These are phyloP conservation scores for Drechslerella coelobrocha DNA, from an alignment of 2,329 filamentous ascomycete genomes.

Conservation along the genomic window DNA sequence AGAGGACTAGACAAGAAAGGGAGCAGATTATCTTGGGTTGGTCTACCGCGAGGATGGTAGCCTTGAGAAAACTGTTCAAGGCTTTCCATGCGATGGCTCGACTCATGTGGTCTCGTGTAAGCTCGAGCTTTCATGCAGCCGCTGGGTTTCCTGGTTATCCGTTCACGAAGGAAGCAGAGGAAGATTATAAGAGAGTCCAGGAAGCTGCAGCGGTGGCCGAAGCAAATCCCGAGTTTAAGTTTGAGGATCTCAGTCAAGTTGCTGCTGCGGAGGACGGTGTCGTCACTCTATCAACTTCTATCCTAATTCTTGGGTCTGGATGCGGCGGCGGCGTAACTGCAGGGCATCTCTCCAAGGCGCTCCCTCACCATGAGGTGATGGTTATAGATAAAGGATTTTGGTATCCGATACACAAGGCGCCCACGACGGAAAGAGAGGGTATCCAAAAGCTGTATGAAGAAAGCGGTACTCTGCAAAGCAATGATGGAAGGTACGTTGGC, in stretches of 20 bases:
- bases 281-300: conserved; percentile 71
- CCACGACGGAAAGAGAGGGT: conserved; percentile 41
- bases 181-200: conserved; percentile 47
- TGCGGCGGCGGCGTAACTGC: conserved; percentile 83
- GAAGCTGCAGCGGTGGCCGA: conserved; percentile 59
- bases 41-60: conserved; percentile 63
- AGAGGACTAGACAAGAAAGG: conserved; percentile 68
- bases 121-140: conserved; percentile 62
- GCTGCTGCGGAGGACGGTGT: conserved; percentile 53
- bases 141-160: conserved; percentile 65
- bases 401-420: conserved; percentile 54
- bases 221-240: conserved; percentile 55
- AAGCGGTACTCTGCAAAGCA: conserved; percentile 21
- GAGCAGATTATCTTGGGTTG: conserved; percentile 70
- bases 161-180: conserved; percentile 61
- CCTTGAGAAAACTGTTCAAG: conserved; percentile 46
- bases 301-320: conserved; percentile 84
- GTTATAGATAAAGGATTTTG: conserved; percentile 85
- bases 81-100: conserved; percentile 41
- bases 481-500: conserved; percentile 41
- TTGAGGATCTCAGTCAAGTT: conserved; percentile 61
- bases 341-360: conserved; percentile 77
- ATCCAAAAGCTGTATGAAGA: conserved; percentile 34
- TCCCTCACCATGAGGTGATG: conserved; percentile 58
- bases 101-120: conserved; percentile 56